These are phyloP conservation scores for Kazachstania sp. DNA, from an alignment of 1,139 yeast genomes.

Conservation along the genomic window DNA sequence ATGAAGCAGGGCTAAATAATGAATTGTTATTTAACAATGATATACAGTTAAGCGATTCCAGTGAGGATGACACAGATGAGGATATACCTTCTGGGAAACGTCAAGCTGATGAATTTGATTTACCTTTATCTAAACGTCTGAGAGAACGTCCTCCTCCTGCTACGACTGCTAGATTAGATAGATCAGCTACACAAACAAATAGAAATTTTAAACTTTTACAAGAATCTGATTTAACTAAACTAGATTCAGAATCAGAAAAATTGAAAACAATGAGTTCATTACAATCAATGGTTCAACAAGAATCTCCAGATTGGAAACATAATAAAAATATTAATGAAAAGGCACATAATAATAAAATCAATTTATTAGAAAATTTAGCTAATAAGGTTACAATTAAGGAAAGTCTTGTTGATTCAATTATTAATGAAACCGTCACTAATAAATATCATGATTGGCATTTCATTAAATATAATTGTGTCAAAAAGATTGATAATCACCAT, in stretches of 20 bases:
- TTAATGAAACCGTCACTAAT: slow-evolving; percentile 14
- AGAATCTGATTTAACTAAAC: neutral
- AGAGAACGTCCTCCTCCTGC: no score
- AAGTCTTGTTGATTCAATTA: slow-evolving; percentile 9
- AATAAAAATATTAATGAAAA: neutral
- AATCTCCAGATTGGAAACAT: slow-evolving; percentile 4
- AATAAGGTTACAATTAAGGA: neutral
- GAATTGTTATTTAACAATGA: neutral
- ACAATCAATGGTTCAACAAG: slow-evolving; percentile 5
- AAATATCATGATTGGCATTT: slow-evolving; percentile 27
- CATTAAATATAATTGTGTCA: slow-evolving; percentile 8
- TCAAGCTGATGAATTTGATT: neutral
- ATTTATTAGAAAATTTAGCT: neutral
- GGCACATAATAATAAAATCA: neutral
- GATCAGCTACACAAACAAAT: neutral
- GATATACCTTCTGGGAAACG: neutral
- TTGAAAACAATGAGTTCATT: slow-evolving; percentile 7
- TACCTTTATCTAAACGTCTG: neutral
- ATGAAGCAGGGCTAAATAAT: no score
- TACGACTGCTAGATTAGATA: neutral
- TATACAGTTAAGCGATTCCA: neutral
- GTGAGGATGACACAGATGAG: neutral
- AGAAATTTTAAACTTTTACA: neutral
- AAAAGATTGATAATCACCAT: neutral
- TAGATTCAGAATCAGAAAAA: slow-evolving; percentile 1